Base-by-base conservation (phyloP, 2,329 filamentous ascomycete species). In the Fusarium newnesense region DNA sequence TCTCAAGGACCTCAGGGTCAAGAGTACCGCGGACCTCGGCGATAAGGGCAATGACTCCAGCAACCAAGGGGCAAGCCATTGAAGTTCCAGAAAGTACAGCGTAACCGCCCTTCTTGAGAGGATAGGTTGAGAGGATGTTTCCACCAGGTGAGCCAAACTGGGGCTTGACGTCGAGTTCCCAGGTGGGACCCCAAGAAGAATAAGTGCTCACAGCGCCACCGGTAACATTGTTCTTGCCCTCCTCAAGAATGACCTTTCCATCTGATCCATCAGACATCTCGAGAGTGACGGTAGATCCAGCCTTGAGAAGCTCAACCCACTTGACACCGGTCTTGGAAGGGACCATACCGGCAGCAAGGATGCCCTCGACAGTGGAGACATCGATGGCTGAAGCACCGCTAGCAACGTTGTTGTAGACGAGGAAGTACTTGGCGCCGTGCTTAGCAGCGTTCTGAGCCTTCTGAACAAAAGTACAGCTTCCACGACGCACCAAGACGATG, bases 111-210 rank as follows among this genome's bases (percentile, higher is more conserved):
- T 82, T 76, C 18, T 80, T 80, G 7, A 76, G 68, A 4, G 87
- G 88, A 71, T 83, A 91, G 1, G 88, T 90, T 12, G 88, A 90
- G 50, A 91, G 81, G 61, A 91, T 90, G 60, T 84, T 84, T 53
- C 87, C 87, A 57, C 89, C 88, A 7, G 88, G 86, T 4, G 87
- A 82, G 32, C 85, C 86, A 50, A 90, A 79, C 73, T 89, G 84
- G 4, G 89, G 88, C 79, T 89, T 89, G 62, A 87, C 79, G 56
- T 87, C 84, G 64, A 89, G 81, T 74, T 91, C 88, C 77, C 85
- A 91, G 18, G 86, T 89, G 5, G 89, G 89, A 13, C 89, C 89
- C 89, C 89, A 91, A 28, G 85, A 87, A 54, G 86, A 88, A 78
- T 82, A 90, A 11, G 79, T 80, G 75, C 86, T 89, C 30, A 87